Percentiles rank a stretch among this genome's conserved stretches.
phyloP scores from a whole-genome alignment of 1,284 basidiomycete genomes.

The Sporisorium scitamineum region DNA sequence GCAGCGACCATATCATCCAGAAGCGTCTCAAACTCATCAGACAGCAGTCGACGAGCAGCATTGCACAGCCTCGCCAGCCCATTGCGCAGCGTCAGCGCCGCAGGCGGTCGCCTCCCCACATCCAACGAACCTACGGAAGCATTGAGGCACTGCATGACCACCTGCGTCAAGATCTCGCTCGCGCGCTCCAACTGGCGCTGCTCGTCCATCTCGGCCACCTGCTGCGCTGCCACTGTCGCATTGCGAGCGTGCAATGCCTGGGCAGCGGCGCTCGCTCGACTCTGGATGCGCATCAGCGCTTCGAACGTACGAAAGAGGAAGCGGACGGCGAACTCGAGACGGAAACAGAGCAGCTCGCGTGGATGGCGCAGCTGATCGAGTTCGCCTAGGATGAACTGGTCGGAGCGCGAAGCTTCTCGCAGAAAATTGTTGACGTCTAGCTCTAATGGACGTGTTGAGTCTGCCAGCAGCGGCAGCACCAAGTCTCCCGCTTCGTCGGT shows the following conservation, averaged over 20 bases:
- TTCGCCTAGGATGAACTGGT: slow-evolving; percentile 31
- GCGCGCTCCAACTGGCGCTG: slow-evolving; percentile 36
- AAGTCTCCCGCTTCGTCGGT: slow-evolving; percentile 11
- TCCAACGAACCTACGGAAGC: slow-evolving; percentile 32
- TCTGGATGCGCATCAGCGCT: slow-evolving; percentile 38
- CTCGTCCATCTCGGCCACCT: slow-evolving; percentile 42
- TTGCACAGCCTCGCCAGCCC: slow-evolving; percentile 38
- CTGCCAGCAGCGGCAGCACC: slow-evolving; percentile 27
- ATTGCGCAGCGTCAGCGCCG: slow-evolving; percentile 26
- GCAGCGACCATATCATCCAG: slow-evolving; percentile 46
- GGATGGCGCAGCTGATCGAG: slow-evolving; percentile 25
- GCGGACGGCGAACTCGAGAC: slow-evolving; percentile 35
- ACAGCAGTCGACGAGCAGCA: slow-evolving; percentile 36
- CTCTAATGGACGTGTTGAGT: background rate
- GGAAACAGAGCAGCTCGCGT: slow-evolving; percentile 35
- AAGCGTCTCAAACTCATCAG: slow-evolving; percentile 42
- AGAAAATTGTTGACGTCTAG: slow-evolving; percentile 27
- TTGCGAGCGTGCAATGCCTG: slow-evolving; percentile 35
- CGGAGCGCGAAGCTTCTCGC: slow-evolving; percentile 25
- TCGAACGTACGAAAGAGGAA: slow-evolving; percentile 40
- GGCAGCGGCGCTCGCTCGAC: slow-evolving; percentile 25
- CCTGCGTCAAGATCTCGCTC: slow-evolving; percentile 44
- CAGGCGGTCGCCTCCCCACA: slow-evolving; percentile 9
- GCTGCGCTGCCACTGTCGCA: slow-evolving; percentile 14
- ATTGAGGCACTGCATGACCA: slow-evolving; percentile 47